phyloP scores from a whole-genome alignment of 306 rosid species.

The Sicyos baderoa region DNA sequence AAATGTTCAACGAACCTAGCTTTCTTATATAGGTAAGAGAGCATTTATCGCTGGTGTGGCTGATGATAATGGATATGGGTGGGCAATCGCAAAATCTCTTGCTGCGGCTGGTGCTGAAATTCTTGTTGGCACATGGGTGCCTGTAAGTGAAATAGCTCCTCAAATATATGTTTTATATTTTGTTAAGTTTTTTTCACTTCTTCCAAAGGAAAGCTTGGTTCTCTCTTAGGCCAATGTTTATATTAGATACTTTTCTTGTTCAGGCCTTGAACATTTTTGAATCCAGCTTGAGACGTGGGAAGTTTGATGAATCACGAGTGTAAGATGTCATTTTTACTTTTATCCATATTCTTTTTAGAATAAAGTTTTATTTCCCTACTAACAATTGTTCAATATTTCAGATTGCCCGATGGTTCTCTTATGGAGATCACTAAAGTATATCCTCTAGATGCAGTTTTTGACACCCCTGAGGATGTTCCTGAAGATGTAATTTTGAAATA shows the following conservation, averaged over 20 bases:
- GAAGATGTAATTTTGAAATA: slow-evolving; percentile 59
- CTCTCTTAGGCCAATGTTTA: background rate
- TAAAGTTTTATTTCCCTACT: slow-evolving; percentile 19
- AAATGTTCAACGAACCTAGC: background rate
- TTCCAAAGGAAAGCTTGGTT: background rate
- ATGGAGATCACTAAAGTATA: slow-evolving; percentile 84
- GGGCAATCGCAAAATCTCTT: slow-evolving; percentile 99
- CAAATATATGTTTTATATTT: background rate
- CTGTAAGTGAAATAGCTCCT: slow-evolving; percentile 49
- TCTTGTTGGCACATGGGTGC: slow-evolving; percentile 97
- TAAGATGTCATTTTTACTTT: slow-evolving; percentile 21
- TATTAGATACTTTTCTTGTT: slow-evolving; percentile 15
- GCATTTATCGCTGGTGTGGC: slow-evolving; percentile 97
- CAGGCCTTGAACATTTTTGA: slow-evolving; percentile 93
- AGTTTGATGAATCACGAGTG: slow-evolving; percentile 83
- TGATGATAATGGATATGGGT: slow-evolving; percentile 92
- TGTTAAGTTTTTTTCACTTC: background rate
- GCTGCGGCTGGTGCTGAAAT: slow-evolving; percentile 98
- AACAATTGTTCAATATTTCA: slow-evolving; percentile 32
- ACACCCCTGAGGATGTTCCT: slow-evolving; percentile 81
- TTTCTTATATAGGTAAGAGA: slow-evolving; percentile 55
- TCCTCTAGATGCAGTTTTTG: slow-evolving; percentile 90
- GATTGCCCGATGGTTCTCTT: slow-evolving; percentile 82
- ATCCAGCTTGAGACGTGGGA: slow-evolving; percentile 87
- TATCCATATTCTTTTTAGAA: background rate